These are phyloP conservation scores for Globisporangium carolinianum DNA, from an alignment of 352 stramenopile species.

Conservation along the genomic window DNA sequence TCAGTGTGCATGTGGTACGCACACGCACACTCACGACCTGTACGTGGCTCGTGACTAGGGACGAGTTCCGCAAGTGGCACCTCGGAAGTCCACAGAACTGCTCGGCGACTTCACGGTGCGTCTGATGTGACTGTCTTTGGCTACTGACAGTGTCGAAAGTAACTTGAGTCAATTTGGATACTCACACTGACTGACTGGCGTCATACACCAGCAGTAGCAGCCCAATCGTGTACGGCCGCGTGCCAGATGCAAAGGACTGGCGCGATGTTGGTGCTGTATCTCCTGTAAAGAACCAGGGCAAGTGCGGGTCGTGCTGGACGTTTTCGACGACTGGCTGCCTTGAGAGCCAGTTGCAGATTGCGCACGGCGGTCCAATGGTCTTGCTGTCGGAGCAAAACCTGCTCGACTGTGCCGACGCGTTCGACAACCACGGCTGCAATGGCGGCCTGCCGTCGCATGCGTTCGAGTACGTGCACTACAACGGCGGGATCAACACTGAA, in stretches of 20 bases:
- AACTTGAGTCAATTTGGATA: too few species aligned
- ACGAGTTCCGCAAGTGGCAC: conserved; percentile 69
- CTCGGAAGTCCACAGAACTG: conserved; percentile 63
- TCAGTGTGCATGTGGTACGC: background rate
- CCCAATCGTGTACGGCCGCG: conserved; percentile 21
- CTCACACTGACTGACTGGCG: too few species aligned
- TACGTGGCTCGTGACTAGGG: conserved; percentile 16
- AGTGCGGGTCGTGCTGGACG: conserved; percentile 98
- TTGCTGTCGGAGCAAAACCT: conserved; percentile 97
- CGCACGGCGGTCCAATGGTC: conserved; percentile 85
- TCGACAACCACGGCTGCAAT: conserved; percentile 95
- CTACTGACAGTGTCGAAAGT: too few species aligned
- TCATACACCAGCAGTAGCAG: background rate
- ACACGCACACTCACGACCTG: background rate
- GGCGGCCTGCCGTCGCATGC: conserved; percentile 96
- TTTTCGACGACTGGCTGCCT: conserved; percentile 98
- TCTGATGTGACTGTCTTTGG: too few species aligned
- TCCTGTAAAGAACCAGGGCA: conserved; percentile 97
- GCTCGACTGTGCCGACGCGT: conserved; percentile 92
- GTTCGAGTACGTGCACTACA: conserved; percentile 94
- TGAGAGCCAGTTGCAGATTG: conserved; percentile 95
- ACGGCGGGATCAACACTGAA: conserved; percentile 80
- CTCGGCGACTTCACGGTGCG: conserved; percentile 36
- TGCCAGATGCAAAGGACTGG: conserved; percentile 94
- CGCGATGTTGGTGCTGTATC: conserved; percentile 89